These are phyloP conservation scores for Protomyces inouyei DNA, from an alignment of 1,139 yeast species.

Conservation along the genomic window DNA sequence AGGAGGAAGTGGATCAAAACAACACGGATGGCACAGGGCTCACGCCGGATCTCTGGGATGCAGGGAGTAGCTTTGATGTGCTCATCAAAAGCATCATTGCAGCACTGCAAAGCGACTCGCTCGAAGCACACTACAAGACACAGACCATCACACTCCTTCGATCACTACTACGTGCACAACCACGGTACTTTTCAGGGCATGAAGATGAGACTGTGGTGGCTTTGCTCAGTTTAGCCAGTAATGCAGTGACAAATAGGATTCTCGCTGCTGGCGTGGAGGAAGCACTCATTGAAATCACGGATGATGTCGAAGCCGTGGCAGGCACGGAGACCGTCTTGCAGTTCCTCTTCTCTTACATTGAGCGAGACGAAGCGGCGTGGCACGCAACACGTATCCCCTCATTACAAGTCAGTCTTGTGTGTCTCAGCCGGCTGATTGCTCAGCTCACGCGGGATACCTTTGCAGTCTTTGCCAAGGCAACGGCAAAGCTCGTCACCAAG, in stretches of 20 bases:
- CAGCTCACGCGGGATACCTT: slow-evolving; percentile 3
- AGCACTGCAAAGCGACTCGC: background rate
- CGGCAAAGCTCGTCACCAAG: slow-evolving; percentile 17
- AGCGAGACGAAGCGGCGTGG: slow-evolving; percentile 13
- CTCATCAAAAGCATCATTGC: slow-evolving; percentile 3
- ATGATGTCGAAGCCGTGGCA: slow-evolving; percentile 8
- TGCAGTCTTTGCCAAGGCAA: slow-evolving; percentile 16
- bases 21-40: too few relatives aligned
- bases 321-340: slow-evolving; percentile 18
- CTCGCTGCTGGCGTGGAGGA: slow-evolving; percentile 28
- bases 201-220: slow-evolving; percentile 8
- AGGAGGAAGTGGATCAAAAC: slow-evolving; percentile 1
- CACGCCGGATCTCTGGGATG: slow-evolving; percentile 24
- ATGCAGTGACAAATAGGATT: background rate
- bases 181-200: slow-evolving; percentile 25
- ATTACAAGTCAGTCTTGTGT: slow-evolving; percentile 7
- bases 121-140: slow-evolving; percentile 16
- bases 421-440: slow-evolving; percentile 16
- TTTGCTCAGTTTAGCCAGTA: slow-evolving; percentile 5
- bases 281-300: slow-evolving; percentile 11
- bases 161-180: slow-evolving; percentile 23
- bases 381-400: slow-evolving; percentile 5
- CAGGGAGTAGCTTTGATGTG: slow-evolving; percentile 25
- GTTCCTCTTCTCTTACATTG: slow-evolving; percentile 18
- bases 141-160: slow-evolving; percentile 12